Conservation (phyloP, 352 stramenopile species). For the Phytophthora multivora region DNA sequence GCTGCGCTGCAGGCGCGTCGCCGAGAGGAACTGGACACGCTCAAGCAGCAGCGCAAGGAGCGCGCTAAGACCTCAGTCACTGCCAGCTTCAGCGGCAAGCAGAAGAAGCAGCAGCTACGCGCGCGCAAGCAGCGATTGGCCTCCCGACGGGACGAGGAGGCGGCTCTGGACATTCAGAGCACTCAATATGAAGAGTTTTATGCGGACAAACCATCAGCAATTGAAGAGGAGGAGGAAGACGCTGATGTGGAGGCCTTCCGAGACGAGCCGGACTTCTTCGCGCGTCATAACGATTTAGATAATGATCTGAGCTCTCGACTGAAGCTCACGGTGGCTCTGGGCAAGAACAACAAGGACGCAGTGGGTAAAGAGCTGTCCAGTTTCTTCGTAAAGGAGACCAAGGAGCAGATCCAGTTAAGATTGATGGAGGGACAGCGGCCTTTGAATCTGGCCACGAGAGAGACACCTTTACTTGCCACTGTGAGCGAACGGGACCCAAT, state of each 20-base stretch:
- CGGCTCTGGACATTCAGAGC: slow-evolving; percentile 56
- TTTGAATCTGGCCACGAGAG: slow-evolving; percentile 57
- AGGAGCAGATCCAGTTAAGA: slow-evolving; percentile 86
- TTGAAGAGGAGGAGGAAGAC: slow-evolving; percentile 25
- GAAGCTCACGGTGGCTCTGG: slow-evolving; percentile 82
- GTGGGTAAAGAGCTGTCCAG: slow-evolving; percentile 85
- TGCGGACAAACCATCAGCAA: slow-evolving; percentile 31
- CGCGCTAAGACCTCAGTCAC: slow-evolving; percentile 57
- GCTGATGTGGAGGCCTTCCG: slow-evolving; percentile 48
- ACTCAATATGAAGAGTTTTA: slow-evolving; percentile 60
- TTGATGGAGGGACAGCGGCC: slow-evolving; percentile 84
- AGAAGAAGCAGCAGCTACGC: slow-evolving; percentile 87
- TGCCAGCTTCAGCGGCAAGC: slow-evolving; percentile 83
- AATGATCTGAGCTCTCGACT: slow-evolving; percentile 68
- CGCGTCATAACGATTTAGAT: slow-evolving; percentile 67
- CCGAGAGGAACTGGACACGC: slow-evolving; percentile 70
- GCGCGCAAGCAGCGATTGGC: slow-evolving; percentile 81
- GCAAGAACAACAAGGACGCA: slow-evolving; percentile 82
- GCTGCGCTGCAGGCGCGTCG: slow-evolving; percentile 71
- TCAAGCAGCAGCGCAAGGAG: slow-evolving; percentile 86
- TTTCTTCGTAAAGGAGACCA: slow-evolving; percentile 89
- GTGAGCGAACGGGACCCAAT: slow-evolving; percentile 67
- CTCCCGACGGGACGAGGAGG: slow-evolving; percentile 63
- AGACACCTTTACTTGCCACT: slow-evolving; percentile 59
- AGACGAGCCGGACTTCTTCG: slow-evolving; percentile 65